A percentile compares a stretch with the other conserved stretches of the same genome.
Evolutionary conservation across 129 eudicot species (phyloP).

Genomic region (Arctium minus): DNA sequence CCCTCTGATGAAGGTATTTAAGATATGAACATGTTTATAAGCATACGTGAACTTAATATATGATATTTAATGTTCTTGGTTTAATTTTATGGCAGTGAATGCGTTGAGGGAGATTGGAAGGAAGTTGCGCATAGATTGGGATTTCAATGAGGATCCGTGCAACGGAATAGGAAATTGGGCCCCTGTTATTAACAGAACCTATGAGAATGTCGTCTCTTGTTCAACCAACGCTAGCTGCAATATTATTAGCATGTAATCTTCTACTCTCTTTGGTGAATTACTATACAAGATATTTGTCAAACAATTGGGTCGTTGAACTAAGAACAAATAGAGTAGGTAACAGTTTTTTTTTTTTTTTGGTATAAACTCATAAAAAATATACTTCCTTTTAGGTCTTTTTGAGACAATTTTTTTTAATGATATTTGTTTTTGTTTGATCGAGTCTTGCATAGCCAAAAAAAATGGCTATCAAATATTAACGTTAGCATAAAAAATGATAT

Average conservation of each 20-base stretch:
- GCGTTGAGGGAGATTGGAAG: conserved; percentile 32
- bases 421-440: too few relatives aligned
- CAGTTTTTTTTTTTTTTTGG: background rate
- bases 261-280: conserved; percentile 3
- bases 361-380: background rate
- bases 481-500: too few relatives aligned
- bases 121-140: conserved; percentile 48
- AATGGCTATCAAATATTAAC: too few relatives aligned
- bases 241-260: conserved; percentile 44
- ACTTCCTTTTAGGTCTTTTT: background rate
- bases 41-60: background rate
- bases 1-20: conserved; percentile 12
- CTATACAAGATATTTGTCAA: background rate
- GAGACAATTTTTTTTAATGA: too few relatives aligned
- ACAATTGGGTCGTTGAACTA: background rate
- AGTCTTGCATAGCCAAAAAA: too few relatives aligned
- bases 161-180: conserved; percentile 32
- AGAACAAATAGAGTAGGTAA: background rate
- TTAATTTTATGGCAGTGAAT: conserved; percentile 24
- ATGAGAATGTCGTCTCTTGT: conserved; percentile 11
- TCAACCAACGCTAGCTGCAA: conserved; percentile 44
- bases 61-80: background rate
- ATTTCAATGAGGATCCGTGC: conserved; percentile 54
- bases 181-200: background rate
- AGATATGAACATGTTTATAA: background rate